Percentiles rank a stretch among this genome's conserved stretches.
phyloP scores from a whole-genome alignment of 306 rosid species.

The Cicer chorassanicum region DNA sequence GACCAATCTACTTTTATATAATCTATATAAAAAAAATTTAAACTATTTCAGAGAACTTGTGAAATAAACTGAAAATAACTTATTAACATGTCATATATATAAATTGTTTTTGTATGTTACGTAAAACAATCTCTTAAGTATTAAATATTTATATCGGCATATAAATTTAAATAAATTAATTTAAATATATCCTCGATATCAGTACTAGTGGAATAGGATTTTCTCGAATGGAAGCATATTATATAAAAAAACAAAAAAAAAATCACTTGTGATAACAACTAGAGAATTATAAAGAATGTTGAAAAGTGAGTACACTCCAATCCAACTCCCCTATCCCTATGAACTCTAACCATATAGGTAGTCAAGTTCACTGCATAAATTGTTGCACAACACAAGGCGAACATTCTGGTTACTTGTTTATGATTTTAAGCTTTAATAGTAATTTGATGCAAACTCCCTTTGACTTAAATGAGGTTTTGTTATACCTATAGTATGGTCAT shows the following conservation, averaged over 20 bases:
- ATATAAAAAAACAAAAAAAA: not conserved
- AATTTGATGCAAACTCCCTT: constrained; percentile 51
- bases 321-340: constrained; percentile 46
- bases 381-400: constrained; percentile 52
- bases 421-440: constrained; percentile 43
- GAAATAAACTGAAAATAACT: too few species aligned
- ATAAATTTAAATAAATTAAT: too few species aligned
- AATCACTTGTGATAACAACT: constrained; percentile 39
- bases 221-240: too few species aligned
- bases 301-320: constrained; percentile 14
- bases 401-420: constrained; percentile 44
- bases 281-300: constrained; percentile 35
- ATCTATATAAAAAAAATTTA: too few species aligned
- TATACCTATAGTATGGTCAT: constrained; percentile 46
- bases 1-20: too few species aligned
- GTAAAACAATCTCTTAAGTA: too few species aligned
- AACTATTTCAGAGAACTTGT: too few species aligned
- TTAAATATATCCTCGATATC: too few species aligned
- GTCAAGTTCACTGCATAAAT: constrained; percentile 42
- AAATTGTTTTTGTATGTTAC: too few species aligned
- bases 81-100: too few species aligned
- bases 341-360: constrained; percentile 53
- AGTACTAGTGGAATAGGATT: too few species aligned
- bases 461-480: constrained; percentile 46
- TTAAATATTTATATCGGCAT: too few species aligned